phyloP scores from a whole-genome alignment of 1,284 basidiomycete species.

The Rhodotorula sp. region DNA sequence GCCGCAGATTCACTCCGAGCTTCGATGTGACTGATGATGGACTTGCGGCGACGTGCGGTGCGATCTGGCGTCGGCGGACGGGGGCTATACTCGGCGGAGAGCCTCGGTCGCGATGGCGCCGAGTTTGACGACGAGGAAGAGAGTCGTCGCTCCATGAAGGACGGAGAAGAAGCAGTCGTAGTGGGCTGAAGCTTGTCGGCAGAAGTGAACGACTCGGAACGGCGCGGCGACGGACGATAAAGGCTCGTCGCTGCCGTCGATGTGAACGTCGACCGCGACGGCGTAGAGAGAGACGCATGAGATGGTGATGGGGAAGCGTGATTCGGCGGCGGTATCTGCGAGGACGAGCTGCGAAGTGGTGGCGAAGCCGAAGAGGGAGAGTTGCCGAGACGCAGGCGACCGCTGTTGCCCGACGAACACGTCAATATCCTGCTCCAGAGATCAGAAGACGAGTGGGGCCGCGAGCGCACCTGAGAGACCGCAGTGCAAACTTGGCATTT shows the following conservation, averaged over 20 bases:
- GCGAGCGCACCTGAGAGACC: background rate
- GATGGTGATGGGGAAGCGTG: background rate
- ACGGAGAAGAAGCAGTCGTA: background rate
- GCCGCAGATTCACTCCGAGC: background rate
- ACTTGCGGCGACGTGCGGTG: background rate
- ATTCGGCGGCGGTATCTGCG: background rate
- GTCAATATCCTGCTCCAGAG: background rate
- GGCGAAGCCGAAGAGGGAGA: background rate
- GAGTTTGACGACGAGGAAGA: background rate
- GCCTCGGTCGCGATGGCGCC: conserved; percentile 1
- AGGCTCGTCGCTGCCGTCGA: conserved; percentile 1
- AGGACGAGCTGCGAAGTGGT: background rate
- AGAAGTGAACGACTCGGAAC: background rate
- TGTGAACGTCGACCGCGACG: background rate
- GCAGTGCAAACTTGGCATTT: conserved; percentile 8
- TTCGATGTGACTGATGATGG: background rate
- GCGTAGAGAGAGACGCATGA: background rate
- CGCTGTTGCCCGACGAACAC: background rate
- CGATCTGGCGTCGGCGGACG: background rate
- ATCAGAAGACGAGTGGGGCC: no score
- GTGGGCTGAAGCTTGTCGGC: background rate
- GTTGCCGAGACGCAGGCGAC: background rate
- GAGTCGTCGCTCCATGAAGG: background rate
- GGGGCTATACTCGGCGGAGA: conserved; percentile 9
- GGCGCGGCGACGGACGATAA: background rate